Percentiles rank a stretch among this genome's conserved stretches.
Conservation (phyloP, 305 asterid genomes). For the Petunia hybrid region DNA sequence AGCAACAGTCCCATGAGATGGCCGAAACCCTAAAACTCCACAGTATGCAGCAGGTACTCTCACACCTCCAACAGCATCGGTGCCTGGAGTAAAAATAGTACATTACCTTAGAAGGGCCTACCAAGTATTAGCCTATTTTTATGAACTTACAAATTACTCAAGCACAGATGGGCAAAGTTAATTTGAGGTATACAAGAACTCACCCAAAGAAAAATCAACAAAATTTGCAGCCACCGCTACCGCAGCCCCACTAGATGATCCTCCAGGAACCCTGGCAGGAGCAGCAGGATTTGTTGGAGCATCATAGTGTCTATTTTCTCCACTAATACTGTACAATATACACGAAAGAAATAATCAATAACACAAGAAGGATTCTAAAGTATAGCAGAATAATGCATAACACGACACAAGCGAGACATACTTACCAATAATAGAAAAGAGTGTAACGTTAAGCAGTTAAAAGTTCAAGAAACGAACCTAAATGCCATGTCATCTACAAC, state of each 20-base stretch:
- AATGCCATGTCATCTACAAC: slow-evolving; percentile 92
- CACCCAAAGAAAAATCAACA: slow-evolving; percentile 95
- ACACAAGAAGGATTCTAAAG: not conserved
- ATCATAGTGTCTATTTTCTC: slow-evolving; percentile 87
- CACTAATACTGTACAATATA: slow-evolving; percentile 64
- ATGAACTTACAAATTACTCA: not conserved
- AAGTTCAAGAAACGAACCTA: slow-evolving; percentile 56
- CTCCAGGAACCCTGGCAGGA: slow-evolving; percentile 85
- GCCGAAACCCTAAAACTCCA: slow-evolving; percentile 93
- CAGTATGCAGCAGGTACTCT: slow-evolving; percentile 94
- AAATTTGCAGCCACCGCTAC: slow-evolving; percentile 91
- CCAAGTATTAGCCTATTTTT: not conserved
- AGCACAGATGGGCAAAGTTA: not conserved
- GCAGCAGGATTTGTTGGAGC: slow-evolving; percentile 92
- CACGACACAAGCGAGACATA: not conserved
- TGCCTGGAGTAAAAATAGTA: slow-evolving; percentile 56
- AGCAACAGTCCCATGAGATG: slow-evolving; percentile 81
- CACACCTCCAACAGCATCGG: slow-evolving; percentile 97
- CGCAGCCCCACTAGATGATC: slow-evolving; percentile 98
- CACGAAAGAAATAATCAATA: slow-evolving; percentile 17
- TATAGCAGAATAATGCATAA: not conserved
- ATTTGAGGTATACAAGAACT: slow-evolving; percentile 35
- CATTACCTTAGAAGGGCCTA: not conserved
- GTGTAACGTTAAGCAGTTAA: not conserved
- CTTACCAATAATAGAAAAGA: slow-evolving; percentile 15